Conservation (phyloP, 192 early-diverging fungal genomes). For the Coemansia furcata region DNA sequence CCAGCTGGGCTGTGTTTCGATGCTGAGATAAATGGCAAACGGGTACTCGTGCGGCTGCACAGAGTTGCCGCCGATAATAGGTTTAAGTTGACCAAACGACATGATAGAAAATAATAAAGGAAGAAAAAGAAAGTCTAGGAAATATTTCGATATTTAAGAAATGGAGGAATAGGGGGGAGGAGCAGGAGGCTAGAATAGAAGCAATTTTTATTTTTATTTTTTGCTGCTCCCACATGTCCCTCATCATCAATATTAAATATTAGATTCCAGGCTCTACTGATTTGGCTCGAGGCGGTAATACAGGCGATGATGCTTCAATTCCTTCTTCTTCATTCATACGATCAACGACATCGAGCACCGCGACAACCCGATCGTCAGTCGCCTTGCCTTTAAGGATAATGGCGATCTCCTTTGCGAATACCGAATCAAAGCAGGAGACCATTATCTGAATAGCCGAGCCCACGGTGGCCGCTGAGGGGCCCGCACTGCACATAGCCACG, state of each 20-base stretch:
- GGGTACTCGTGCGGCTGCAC: slow-evolving; percentile 35
- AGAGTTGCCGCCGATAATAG: slow-evolving; percentile 36
- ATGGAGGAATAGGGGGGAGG: neutral
- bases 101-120: slow-evolving; percentile 8
- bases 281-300: neutral
- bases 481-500: slow-evolving; percentile 39
- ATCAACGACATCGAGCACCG: slow-evolving; percentile 25
- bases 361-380: slow-evolving; percentile 8
- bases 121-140: neutral
- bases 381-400: neutral
- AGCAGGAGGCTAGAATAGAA: neutral
- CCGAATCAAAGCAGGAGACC: slow-evolving; percentile 24
- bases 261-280: neutral
- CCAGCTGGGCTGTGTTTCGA: slow-evolving; percentile 37
- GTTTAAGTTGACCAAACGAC: slow-evolving; percentile 37
- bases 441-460: slow-evolving; percentile 39
- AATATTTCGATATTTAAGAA: neutral
- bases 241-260: neutral
- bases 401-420: slow-evolving; percentile 29
- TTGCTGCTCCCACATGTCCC: neutral
- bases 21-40: slow-evolving; percentile 42
- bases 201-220: neutral
- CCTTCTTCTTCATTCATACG: slow-evolving; percentile 10
- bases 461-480: slow-evolving; percentile 22
- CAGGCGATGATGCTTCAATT: neutral